A percentile compares a stretch with the other conserved stretches of the same genome.
Evolutionary conservation across 2,329 filamentous ascomycete species (phyloP).

Genomic region (Aureobasidium leucospermi): DNA sequence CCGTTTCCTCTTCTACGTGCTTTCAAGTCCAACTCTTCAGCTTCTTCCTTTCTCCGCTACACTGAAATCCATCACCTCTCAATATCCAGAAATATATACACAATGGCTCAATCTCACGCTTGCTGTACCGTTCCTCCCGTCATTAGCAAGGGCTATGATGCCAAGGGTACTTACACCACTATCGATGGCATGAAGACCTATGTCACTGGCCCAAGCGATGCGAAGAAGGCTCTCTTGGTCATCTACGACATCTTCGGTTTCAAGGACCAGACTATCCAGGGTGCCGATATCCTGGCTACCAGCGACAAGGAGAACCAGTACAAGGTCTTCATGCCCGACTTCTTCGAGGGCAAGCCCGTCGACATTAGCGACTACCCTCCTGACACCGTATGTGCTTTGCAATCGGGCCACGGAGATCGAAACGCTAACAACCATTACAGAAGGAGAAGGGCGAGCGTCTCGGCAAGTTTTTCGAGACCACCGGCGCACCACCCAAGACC

Average conservation of each 20-base stretch:
- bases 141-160: conserved; percentile 43
- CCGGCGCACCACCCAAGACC: conserved; percentile 51
- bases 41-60: not conserved
- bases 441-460: conserved; percentile 54
- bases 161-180: conserved; percentile 52
- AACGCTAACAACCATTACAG: conserved; percentile 12
- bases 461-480: conserved; percentile 50
- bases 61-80: not conserved
- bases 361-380: conserved; percentile 53
- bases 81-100: not conserved
- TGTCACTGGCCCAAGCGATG: conserved; percentile 48
- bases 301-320: conserved; percentile 64
- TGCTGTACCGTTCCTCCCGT: conserved; percentile 46
- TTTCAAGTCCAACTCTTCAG: not conserved
- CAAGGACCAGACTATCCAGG: conserved; percentile 56
- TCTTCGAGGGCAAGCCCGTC: conserved; percentile 70
- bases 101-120: conserved; percentile 25
- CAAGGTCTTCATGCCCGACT: conserved; percentile 85
- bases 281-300: conserved; percentile 54
- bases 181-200: conserved; percentile 58
- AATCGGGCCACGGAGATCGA: not conserved
- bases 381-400: conserved; percentile 33
- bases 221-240: conserved; percentile 51
- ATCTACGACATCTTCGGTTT: conserved; percentile 57
- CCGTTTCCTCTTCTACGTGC: not conserved